phyloP scores from a whole-genome alignment of 108 stramenopile species.

The Skeletonema grethae region DNA sequence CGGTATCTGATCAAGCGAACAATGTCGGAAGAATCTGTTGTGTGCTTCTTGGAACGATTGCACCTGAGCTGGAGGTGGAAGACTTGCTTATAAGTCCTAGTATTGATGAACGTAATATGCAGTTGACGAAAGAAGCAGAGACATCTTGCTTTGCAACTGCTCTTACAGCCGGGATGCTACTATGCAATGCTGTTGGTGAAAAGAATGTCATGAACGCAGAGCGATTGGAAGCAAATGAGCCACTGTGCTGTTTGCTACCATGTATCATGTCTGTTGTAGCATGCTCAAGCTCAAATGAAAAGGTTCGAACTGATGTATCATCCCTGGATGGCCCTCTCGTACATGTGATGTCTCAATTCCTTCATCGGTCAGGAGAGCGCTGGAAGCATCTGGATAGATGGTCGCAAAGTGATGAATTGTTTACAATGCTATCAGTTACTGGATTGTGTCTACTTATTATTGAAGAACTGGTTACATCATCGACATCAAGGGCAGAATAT shows the following conservation, averaged over 20 bases:
- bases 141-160: conserved; percentile 21
- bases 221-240: conserved; percentile 13
- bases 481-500: conserved; percentile 1
- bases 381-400: neutral
- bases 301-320: neutral
- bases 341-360: conserved; percentile 14
- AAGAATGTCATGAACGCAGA: neutral
- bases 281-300: conserved; percentile 7
- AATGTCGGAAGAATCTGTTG: conserved; percentile 27
- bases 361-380: conserved; percentile 9
- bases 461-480: neutral
- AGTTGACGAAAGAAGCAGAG: conserved; percentile 2
- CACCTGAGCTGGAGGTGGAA: conserved; percentile 41
- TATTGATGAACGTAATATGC: neutral
- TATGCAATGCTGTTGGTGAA: conserved; percentile 20
- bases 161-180: conserved; percentile 13
- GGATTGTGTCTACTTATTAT: conserved; percentile 6
- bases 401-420: neutral
- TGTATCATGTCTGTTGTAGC: conserved; percentile 28
- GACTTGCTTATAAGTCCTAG: conserved; percentile 15
- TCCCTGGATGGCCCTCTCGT: conserved; percentile 14
- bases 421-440: conserved; percentile 14
- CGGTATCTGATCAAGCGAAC: neutral
- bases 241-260: conserved; percentile 28
- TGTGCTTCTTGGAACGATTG: conserved; percentile 36